Conservation (phyloP, 495 filamentous ascomycete species). For the Beverwykella pulmonaria region DNA sequence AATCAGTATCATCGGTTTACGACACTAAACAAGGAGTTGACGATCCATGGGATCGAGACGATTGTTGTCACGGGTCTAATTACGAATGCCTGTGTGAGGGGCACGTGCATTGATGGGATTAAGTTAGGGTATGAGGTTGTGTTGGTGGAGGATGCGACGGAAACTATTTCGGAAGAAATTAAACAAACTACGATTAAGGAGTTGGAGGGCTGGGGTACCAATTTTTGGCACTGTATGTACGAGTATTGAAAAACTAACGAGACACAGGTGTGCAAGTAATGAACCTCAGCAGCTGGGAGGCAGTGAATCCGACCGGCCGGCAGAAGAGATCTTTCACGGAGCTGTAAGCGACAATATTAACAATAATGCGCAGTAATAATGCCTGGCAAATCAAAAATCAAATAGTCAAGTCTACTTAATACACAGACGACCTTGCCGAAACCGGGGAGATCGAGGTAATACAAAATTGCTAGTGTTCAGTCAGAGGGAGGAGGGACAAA, state of each 20-base stretch:
- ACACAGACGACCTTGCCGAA: no score
- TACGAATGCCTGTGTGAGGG: constrained; percentile 43
- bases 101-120: constrained; percentile 40
- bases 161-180: constrained; percentile 27
- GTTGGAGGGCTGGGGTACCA: constrained; percentile 36
- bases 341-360: no score
- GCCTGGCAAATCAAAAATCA: no score
- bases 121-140: constrained; percentile 44
- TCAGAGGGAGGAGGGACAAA: no score
- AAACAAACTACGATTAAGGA: constrained; percentile 39
- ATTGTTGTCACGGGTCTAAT: constrained; percentile 40
- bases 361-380: no score
- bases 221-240: neutral
- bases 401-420: no score
- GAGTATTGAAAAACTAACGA: neutral
- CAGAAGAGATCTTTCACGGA: neutral
- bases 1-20: constrained; percentile 46
- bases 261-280: constrained; percentile 37
- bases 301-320: constrained; percentile 19
- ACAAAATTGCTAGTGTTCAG: no score
- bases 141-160: constrained; percentile 42
- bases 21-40: constrained; percentile 40
- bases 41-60: constrained; percentile 40
- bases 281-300: constrained; percentile 39
- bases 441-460: no score